Conservation (phyloP, 345 rosid genomes). For the Melaleuca quinquenervia region DNA sequence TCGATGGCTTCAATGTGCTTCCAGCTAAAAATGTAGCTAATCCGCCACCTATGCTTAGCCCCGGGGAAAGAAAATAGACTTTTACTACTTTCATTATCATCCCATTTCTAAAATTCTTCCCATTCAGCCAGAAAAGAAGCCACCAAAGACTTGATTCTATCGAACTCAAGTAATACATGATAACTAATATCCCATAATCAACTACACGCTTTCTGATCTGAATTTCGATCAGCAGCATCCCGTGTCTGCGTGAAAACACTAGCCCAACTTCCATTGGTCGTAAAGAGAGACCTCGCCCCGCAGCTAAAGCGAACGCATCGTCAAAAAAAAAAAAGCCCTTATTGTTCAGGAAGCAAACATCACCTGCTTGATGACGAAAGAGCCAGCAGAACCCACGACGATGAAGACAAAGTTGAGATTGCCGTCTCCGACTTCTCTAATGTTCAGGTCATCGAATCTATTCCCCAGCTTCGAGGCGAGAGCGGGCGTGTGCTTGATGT, state of each 20-base stretch:
- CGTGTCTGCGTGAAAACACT: not conserved
- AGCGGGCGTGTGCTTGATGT: conserved; percentile 65
- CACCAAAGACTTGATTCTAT: not conserved
- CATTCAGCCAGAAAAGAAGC: not conserved
- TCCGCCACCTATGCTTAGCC: not conserved
- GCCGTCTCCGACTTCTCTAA: conserved; percentile 95
- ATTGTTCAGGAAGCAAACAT: not conserved
- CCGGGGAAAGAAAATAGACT: not conserved
- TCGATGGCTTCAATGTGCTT: not conserved
- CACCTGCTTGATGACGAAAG: conserved; percentile 89
- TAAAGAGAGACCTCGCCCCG: not conserved
- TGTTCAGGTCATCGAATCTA: conserved; percentile 45
- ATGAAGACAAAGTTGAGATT: conserved; percentile 89
- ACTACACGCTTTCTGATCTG: not conserved
- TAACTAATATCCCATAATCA: not conserved
- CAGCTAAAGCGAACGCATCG: not conserved
- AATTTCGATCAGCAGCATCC: not conserved
- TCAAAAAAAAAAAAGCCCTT: not conserved
- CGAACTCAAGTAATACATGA: not conserved
- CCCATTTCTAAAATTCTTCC: not conserved
- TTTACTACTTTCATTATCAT: not conserved
- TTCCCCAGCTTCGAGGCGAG: conserved; percentile 53
- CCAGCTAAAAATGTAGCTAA: not conserved
- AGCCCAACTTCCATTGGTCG: not conserved
- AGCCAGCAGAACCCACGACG: conserved; percentile 47